phyloP scores from a whole-genome alignment of 164 flowering plant species.

The Akebia trifoliata region DNA sequence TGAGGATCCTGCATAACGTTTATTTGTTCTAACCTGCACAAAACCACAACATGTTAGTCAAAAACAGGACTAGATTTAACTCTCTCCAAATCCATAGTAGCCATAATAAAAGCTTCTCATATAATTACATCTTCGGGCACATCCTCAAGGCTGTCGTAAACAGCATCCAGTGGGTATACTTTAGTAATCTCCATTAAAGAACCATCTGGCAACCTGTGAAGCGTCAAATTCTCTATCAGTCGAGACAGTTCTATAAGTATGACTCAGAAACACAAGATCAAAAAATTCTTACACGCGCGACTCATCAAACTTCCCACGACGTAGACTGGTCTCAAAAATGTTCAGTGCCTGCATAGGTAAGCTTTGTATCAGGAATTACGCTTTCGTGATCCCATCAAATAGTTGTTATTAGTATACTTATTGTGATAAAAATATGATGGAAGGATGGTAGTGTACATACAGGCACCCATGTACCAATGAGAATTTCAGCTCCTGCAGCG shows the following conservation, averaged over 20 bases:
- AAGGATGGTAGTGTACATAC: conserved; percentile 41
- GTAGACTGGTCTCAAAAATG: conserved; percentile 86
- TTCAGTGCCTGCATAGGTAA: conserved; percentile 59
- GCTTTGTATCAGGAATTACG: background rate
- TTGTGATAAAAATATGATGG: too few relatives aligned
- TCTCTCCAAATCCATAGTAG: too few relatives aligned
- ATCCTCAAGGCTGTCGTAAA: conserved; percentile 78
- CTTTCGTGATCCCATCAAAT: too few relatives aligned
- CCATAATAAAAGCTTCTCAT: too few relatives aligned
- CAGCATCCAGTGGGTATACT: conserved; percentile 91
- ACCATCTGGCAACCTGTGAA: conserved; percentile 83
- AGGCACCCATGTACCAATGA: conserved; percentile 98
- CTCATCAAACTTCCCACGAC: conserved; percentile 93
- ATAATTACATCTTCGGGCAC: conserved; percentile 89
- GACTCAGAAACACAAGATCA: too few relatives aligned
- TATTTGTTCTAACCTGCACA: conserved; percentile 81
- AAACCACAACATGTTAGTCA: conserved; percentile 7
- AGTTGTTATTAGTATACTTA: too few relatives aligned
- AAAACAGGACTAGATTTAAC: too few relatives aligned
- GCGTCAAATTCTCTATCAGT: conserved; percentile 9
- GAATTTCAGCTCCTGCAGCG: conserved; percentile 98
- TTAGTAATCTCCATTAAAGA: conserved; percentile 88
- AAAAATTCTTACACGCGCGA: conserved; percentile 93
- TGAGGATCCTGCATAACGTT: conserved; percentile 84
- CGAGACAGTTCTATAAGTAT: background rate